These are phyloP conservation scores for Alnus glutinosa DNA, from an alignment of 306 rosid species.

Conservation along the genomic window DNA sequence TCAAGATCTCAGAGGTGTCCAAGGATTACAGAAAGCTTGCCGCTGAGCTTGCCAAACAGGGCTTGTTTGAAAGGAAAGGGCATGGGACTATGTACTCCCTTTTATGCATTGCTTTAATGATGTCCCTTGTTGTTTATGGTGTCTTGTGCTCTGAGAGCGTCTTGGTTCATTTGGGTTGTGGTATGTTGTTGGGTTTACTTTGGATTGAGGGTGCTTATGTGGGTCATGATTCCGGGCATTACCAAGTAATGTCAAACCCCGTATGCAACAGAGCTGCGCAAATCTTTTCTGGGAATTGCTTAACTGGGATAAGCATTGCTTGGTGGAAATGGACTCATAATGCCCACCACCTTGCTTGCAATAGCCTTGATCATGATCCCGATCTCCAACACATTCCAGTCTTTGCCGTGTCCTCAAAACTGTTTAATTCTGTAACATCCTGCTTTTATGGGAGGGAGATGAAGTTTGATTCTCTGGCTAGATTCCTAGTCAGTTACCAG, in stretches of 20 bases:
- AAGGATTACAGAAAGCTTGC: constrained; percentile 50
- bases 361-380: constrained; percentile 84
- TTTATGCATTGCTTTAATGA: constrained; percentile 27
- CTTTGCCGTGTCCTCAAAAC: constrained; percentile 63
- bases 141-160: constrained; percentile 44
- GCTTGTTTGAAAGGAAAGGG: constrained; percentile 59
- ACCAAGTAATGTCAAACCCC: constrained; percentile 55
- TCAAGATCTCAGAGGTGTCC: constrained; percentile 58
- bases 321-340: constrained; percentile 99
- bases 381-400: constrained; percentile 89
- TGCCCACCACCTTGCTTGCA: constrained; percentile 83
- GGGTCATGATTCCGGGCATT: constrained; percentile 90
- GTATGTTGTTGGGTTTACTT: constrained; percentile 63
- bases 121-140: constrained; percentile 45
- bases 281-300: constrained; percentile 72
- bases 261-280: constrained; percentile 53
- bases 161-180: constrained; percentile 56
- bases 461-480: constrained; percentile 63
- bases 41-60: constrained; percentile 36
- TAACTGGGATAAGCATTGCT: constrained; percentile 88
- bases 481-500: constrained; percentile 73
- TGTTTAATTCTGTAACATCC: constrained; percentile 59
- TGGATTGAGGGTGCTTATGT: constrained; percentile 86
- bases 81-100: constrained; percentile 41
- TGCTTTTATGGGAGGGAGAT: constrained; percentile 65